These are phyloP conservation scores for Cinchona pubescens DNA, from an alignment of 257 asterid genomes.

Conservation along the genomic window DNA sequence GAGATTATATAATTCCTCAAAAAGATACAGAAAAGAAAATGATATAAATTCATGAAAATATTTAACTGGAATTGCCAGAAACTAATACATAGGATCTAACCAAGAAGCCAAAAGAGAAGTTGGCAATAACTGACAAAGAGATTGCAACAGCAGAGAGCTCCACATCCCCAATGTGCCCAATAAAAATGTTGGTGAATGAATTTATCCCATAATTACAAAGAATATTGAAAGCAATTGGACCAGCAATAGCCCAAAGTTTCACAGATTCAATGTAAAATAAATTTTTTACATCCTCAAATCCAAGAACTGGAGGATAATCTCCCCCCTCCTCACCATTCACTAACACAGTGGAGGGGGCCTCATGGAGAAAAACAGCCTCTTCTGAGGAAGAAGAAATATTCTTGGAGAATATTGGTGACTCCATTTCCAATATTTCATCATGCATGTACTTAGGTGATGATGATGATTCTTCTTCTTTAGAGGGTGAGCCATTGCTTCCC, in stretches of 20 bases:
- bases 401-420: slow-evolving; percentile 23
- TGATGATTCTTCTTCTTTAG: too few species aligned
- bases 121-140: slow-evolving; percentile 82
- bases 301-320: slow-evolving; percentile 52
- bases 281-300: slow-evolving; percentile 39
- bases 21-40: too few species aligned
- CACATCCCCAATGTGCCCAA: slow-evolving; percentile 86
- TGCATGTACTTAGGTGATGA: slow-evolving; percentile 21
- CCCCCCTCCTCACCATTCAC: slow-evolving; percentile 48
- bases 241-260: slow-evolving; percentile 80
- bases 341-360: slow-evolving; percentile 64
- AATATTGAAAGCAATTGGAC: slow-evolving; percentile 90
- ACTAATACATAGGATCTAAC: slow-evolving; percentile 40
- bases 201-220: slow-evolving; percentile 87
- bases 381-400: slow-evolving; percentile 12
- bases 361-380: slow-evolving; percentile 50
- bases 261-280: slow-evolving; percentile 50
- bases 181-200: slow-evolving; percentile 78
- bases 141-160: slow-evolving; percentile 92
- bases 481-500: slow-evolving; percentile 62
- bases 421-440: slow-evolving; percentile 55
- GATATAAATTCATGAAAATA: background rate
- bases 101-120: slow-evolving; percentile 90
- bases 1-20: too few species aligned
- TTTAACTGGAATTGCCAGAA: background rate